Conservation (phyloP, 108 stramenopile species). For the Fragilaria crotonensis region DNA sequence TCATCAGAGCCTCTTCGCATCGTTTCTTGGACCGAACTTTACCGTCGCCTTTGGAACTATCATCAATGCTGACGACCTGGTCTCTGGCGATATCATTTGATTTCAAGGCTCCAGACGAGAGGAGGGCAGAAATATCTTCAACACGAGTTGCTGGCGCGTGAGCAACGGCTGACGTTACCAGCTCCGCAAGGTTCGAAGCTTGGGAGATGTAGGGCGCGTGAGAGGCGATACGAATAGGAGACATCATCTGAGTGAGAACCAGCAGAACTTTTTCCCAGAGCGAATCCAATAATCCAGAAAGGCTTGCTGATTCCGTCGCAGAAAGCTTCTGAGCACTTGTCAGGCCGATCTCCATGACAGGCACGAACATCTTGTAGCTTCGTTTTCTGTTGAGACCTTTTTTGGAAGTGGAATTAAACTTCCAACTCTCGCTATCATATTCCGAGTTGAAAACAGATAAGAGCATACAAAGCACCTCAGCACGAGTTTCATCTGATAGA, state of each 20-base stretch:
- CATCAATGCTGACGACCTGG: background rate
- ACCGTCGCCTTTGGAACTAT: background rate
- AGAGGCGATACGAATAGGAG: background rate
- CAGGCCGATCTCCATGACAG: slow-evolving; percentile 38
- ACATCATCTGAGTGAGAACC: slow-evolving; percentile 13
- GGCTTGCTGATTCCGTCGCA: too few relatives aligned
- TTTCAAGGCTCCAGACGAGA: slow-evolving; percentile 17
- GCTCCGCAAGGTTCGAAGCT: slow-evolving; percentile 10
- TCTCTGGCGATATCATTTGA: slow-evolving; percentile 23
- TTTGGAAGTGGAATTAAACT: background rate
- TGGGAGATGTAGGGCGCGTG: background rate
- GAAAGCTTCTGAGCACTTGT: slow-evolving; percentile 31
- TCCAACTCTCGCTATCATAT: slow-evolving; percentile 4
- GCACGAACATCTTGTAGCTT: slow-evolving; percentile 41
- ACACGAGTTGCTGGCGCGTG: background rate
- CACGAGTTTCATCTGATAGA: slow-evolving; percentile 32
- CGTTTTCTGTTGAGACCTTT: background rate
- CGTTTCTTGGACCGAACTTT: background rate
- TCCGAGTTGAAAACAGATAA: slow-evolving; percentile 34
- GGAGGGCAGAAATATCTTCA: slow-evolving; percentile 14
- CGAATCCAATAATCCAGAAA: slow-evolving; percentile 21
- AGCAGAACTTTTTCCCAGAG: slow-evolving; percentile 19
- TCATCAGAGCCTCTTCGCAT: slow-evolving; percentile 10
- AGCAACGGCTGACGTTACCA: slow-evolving; percentile 8
- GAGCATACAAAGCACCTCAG: slow-evolving; percentile 39